Conservation (phyloP, 371 early-diverging fungal species). For the Mucor saturninus region DNA sequence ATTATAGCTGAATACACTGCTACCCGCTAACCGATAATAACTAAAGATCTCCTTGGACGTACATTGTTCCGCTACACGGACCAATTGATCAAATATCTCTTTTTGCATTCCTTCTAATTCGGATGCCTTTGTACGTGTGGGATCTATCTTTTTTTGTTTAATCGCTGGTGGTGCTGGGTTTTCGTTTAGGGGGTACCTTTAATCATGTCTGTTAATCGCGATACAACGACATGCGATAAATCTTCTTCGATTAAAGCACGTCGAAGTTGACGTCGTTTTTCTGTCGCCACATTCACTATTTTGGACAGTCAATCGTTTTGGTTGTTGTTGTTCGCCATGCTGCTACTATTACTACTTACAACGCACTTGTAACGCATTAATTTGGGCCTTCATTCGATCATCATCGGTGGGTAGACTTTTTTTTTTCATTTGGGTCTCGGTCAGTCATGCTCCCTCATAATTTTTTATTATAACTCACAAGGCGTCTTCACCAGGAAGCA, state of each 20-base stretch:
- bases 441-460: no score
- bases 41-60: conserved; percentile 41
- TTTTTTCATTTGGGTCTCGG: no score
- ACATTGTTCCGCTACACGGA: conserved; percentile 28
- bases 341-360: conserved; percentile 7
- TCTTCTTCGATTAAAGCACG: conserved; percentile 41
- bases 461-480: neutral
- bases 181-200: conserved; percentile 7
- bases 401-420: conserved; percentile 11
- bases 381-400: conserved; percentile 21
- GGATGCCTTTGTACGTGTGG: conserved; percentile 27
- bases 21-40: conserved; percentile 42
- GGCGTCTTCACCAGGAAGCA: neutral
- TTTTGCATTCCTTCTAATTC: conserved; percentile 32
- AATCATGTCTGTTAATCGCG: conserved; percentile 30
- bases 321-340: neutral
- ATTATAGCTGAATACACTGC: conserved; percentile 37
- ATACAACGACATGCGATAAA: conserved; percentile 30
- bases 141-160: conserved; percentile 25
- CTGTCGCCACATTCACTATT: conserved; percentile 31
- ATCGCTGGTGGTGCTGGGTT: neutral
- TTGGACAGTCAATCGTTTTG: no score
- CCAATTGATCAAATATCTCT: conserved; percentile 36
- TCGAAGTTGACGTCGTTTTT: conserved; percentile 28
- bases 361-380: conserved; percentile 11